A percentile compares a stretch with the other conserved stretches of the same genome.
These are phyloP conservation scores for Venturiaceae sp. DNA, from an alignment of 2,329 filamentous ascomycete genomes.

Conservation along the genomic window DNA sequence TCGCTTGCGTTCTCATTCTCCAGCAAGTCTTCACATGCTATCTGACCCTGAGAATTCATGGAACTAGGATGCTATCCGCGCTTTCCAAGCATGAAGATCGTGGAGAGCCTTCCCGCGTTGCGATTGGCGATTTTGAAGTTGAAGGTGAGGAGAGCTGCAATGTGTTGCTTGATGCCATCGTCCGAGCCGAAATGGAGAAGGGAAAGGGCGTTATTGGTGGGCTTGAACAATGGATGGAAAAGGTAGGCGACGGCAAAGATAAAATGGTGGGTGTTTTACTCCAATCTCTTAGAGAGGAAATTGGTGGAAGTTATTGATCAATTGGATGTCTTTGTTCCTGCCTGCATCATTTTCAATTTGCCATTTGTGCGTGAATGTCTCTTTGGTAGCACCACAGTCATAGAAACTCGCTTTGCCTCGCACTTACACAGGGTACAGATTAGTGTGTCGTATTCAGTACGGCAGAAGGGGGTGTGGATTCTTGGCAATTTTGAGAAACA, in stretches of 20 bases:
- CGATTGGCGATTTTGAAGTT: conserved; percentile 8
- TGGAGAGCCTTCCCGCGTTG: neutral
- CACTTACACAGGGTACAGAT: too few species aligned
- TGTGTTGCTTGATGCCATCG: conserved; percentile 6
- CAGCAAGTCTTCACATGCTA: conserved; percentile 9
- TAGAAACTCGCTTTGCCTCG: neutral
- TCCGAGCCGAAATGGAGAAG: conserved; percentile 7
- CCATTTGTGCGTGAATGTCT: too few species aligned
- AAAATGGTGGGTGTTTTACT: conserved; percentile 5
- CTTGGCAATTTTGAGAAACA: too few species aligned
- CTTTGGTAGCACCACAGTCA: neutral
- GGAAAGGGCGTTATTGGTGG: conserved; percentile 7
- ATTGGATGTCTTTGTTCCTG: neutral
- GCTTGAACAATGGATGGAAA: conserved; percentile 5
- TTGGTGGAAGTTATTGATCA: neutral
- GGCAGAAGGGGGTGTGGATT: too few species aligned
- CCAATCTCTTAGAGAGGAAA: conserved; percentile 5
- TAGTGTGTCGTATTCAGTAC: too few species aligned
- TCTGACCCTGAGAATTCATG: conserved; percentile 2
- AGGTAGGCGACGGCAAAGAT: conserved; percentile 4
- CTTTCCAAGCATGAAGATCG: neutral
- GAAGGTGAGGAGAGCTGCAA: conserved; percentile 7
- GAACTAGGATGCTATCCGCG: conserved; percentile 3
- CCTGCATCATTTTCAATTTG: neutral
- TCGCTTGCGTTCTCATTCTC: conserved; percentile 7